Conservation (phyloP, 129 eudicot species). For the Flaveria linearis region DNA sequence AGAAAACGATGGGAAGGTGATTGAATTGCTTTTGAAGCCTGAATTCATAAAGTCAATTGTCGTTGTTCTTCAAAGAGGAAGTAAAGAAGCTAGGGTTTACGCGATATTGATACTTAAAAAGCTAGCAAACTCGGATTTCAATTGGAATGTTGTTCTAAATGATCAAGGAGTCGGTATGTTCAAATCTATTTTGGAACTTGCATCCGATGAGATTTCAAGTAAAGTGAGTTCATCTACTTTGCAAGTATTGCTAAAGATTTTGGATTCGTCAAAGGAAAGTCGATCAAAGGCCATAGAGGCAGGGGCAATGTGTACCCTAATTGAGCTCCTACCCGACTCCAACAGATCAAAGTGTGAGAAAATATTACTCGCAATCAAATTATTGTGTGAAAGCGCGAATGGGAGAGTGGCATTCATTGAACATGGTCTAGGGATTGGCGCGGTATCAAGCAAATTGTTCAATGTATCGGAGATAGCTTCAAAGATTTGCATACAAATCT, state of each 20-base stretch:
- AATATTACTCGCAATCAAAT: conserved; percentile 41
- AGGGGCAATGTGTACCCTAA: conserved; percentile 51
- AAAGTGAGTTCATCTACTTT: conserved; percentile 54
- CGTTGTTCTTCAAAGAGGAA: conserved; percentile 61
- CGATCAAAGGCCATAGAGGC: conserved; percentile 63
- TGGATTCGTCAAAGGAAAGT: conserved; percentile 50
- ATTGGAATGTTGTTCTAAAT: conserved; percentile 40
- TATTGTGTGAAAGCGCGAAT: conserved; percentile 57
- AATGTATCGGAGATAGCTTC: conserved; percentile 43
- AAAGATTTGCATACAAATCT: conserved; percentile 45
- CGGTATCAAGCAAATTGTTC: conserved; percentile 52
- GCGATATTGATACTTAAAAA: conserved; percentile 43
- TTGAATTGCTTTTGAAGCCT: conserved; percentile 40
- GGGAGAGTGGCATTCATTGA: conserved; percentile 59
- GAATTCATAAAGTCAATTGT: conserved; percentile 52
- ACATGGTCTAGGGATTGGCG: conserved; percentile 52
- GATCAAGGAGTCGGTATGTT: conserved; percentile 56
- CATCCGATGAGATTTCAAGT: conserved; percentile 53
- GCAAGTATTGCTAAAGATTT: conserved; percentile 42
- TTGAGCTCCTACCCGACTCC: conserved; percentile 64
- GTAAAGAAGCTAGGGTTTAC: conserved; percentile 55
- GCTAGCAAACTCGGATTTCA: conserved; percentile 38
- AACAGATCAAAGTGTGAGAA: conserved; percentile 52
- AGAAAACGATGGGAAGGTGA: conserved; percentile 41
- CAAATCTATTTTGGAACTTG: conserved; percentile 59